phyloP scores from a whole-genome alignment of 2,329 filamentous ascomycete genomes.

The Chaetothyriales sp. region DNA sequence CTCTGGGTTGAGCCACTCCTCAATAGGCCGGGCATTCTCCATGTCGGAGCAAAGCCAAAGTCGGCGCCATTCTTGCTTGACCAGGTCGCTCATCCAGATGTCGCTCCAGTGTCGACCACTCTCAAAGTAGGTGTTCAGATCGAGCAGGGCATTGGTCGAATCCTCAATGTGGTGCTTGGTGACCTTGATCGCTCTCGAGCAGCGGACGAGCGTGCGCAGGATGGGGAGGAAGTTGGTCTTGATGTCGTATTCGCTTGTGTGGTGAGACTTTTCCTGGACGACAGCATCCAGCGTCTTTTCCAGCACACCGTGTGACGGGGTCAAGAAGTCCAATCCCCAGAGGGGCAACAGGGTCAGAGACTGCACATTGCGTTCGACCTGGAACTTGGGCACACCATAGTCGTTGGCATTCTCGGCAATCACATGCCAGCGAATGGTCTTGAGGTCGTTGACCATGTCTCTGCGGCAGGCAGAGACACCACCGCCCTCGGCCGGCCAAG shows the following conservation, averaged over 20 bases:
- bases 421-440: constrained; percentile 40
- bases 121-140: constrained; percentile 37
- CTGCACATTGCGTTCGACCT: constrained; percentile 40
- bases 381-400: constrained; percentile 40
- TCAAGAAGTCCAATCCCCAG: constrained; percentile 40
- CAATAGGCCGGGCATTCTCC: constrained; percentile 23
- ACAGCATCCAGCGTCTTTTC: constrained; percentile 38
- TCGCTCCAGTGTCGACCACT: constrained; percentile 33
- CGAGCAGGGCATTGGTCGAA: constrained; percentile 34
- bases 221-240: constrained; percentile 40
- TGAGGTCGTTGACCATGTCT: constrained; percentile 40
- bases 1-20: constrained; percentile 25
- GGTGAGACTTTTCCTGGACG: constrained; percentile 33
- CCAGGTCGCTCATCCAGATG: constrained; percentile 33
- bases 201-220: constrained; percentile 35
- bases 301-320: constrained; percentile 39
- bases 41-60: constrained; percentile 34
- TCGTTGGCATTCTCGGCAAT: constrained; percentile 41
- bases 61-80: constrained; percentile 32
- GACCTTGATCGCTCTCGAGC: constrained; percentile 33
- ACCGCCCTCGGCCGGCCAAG: constrained; percentile 39
- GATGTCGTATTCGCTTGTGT: constrained; percentile 33
- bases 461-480: constrained; percentile 41
- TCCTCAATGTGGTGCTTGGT: constrained; percentile 30
- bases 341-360: constrained; percentile 40